Percentiles rank a stretch among this genome's conserved stretches.
phyloP scores from a whole-genome alignment of 1,284 basidiomycete species.

The Trichosporon sp. region DNA sequence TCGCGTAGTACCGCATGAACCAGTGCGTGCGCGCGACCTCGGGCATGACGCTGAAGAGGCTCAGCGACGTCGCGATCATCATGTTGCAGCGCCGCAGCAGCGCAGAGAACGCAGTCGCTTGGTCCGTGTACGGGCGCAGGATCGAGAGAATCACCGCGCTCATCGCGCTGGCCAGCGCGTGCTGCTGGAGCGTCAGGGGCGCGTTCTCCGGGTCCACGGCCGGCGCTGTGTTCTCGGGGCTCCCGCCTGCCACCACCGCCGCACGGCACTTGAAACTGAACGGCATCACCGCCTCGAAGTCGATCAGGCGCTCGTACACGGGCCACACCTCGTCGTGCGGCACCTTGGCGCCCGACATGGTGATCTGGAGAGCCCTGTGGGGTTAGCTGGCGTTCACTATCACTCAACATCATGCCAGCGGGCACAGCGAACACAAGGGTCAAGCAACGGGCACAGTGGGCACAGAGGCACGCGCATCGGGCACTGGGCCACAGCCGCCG shows the following conservation, averaged over 20 bases:
- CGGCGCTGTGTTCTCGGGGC: not conserved
- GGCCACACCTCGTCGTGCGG: not conserved
- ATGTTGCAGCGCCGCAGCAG: conserved; percentile 1
- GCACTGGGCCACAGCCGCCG: no score
- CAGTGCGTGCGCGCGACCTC: not conserved
- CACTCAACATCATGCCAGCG: no score
- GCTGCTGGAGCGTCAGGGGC: not conserved
- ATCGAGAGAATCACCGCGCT: not conserved
- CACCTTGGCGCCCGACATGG: not conserved
- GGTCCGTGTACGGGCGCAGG: not conserved
- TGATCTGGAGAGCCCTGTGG: not conserved
- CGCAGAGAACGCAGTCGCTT: not conserved
- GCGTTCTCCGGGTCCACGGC: not conserved
- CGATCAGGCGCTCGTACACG: not conserved
- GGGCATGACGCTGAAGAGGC: not conserved
- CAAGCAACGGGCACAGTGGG: no score
- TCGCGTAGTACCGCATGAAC: conserved; percentile 4
- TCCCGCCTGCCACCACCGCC: not conserved
- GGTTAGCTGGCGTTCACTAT: not conserved
- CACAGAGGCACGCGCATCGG: no score
- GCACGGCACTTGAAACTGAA: conserved; percentile 1
- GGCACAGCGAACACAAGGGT: no score
- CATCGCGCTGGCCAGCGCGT: not conserved
- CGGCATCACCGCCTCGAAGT: conserved; percentile 1
- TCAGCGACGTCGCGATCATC: not conserved